phyloP scores from a whole-genome alignment of 441 rosid species.

The Croton setiger region DNA sequence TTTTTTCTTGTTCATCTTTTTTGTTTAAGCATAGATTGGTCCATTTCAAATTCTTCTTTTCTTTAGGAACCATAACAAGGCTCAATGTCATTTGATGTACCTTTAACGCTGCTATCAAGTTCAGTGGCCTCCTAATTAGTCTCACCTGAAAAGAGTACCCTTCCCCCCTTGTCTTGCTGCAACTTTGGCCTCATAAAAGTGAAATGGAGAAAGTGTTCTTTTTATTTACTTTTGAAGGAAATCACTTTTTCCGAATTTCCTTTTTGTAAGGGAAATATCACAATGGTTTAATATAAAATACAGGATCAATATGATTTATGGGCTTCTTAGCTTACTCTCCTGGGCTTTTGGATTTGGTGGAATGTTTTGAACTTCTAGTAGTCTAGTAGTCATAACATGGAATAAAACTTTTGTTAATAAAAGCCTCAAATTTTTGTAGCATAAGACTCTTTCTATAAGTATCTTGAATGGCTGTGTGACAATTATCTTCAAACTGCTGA shows the following conservation, averaged over 20 bases:
- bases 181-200: neutral
- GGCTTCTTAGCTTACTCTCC: neutral
- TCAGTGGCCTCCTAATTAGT: neutral
- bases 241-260: neutral
- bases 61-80: neutral
- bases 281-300: neutral
- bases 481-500: neutral
- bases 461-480: neutral
- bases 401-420: neutral
- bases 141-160: neutral
- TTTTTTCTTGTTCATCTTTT: neutral
- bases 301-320: neutral
- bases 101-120: neutral
- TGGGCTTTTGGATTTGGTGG: neutral
- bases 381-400: no score
- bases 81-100: neutral
- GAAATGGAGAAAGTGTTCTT: neutral
- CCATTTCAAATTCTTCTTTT: neutral
- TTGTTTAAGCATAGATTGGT: neutral
- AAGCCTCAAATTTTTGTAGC: neutral
- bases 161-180: neutral
- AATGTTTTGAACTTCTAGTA: neutral
- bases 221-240: neutral
- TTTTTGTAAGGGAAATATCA: neutral
- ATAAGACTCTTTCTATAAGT: neutral